These are phyloP conservation scores for Fusarium tanahbumbuense DNA, from an alignment of 2,329 filamentous ascomycete genomes.

Conservation along the genomic window DNA sequence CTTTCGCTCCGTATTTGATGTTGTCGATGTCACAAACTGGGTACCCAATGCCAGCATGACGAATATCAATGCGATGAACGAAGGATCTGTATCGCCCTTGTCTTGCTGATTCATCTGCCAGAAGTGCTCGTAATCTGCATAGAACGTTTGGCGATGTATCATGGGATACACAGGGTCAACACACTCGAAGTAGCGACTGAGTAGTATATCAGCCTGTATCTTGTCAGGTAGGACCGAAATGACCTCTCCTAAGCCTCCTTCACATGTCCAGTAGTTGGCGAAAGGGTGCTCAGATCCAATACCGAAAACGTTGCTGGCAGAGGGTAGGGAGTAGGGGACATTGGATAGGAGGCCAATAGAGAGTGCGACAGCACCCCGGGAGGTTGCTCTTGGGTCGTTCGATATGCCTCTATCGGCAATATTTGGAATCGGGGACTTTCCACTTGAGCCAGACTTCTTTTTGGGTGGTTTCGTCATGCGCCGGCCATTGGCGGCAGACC, in stretches of 20 bases:
- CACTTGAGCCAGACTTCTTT: conserved; percentile 59
- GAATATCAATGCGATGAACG: conserved; percentile 78
- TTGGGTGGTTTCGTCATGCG: conserved; percentile 69
- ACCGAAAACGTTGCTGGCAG: conserved; percentile 83
- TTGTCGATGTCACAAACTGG: conserved; percentile 73
- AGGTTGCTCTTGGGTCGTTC: conserved; percentile 57
- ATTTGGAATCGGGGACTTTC: conserved; percentile 61
- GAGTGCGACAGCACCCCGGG: conserved; percentile 64
- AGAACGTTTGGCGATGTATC: conserved; percentile 79
- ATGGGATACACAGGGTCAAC: conserved; percentile 87
- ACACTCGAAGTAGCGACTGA: conserved; percentile 73
- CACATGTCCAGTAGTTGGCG: conserved; percentile 86
- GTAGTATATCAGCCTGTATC: conserved; percentile 77
- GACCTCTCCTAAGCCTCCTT: conserved; percentile 79
- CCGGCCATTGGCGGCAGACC: conserved; percentile 63
- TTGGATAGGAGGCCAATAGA: conserved; percentile 75
- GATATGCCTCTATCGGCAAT: conserved; percentile 66
- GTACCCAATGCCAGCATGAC: conserved; percentile 82
- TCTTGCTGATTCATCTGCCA: conserved; percentile 72
- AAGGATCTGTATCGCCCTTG: conserved; percentile 71
- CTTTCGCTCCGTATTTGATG: conserved; percentile 70
- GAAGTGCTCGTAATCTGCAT: conserved; percentile 81
- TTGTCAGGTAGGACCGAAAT: conserved; percentile 81
- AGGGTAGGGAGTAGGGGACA: conserved; percentile 76
- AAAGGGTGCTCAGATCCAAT: conserved; percentile 83